These are phyloP conservation scores for Backusella psychrophila DNA, from an alignment of 192 early-diverging fungal species.

Conservation along the genomic window DNA sequence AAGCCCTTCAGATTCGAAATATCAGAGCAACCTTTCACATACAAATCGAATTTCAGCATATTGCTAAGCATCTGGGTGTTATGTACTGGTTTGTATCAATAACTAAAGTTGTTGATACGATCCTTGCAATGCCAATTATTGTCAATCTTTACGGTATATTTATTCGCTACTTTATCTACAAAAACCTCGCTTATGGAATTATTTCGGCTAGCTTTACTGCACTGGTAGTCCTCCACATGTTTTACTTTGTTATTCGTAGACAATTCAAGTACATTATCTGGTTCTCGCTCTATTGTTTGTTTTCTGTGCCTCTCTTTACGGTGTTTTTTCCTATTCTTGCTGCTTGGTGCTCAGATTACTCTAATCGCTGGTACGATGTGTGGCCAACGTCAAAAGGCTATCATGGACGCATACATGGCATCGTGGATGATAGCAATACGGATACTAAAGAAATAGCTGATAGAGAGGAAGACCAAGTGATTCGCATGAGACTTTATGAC, in stretches of 20 bases:
- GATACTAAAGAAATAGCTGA: slow-evolving; percentile 11
- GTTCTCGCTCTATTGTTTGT: slow-evolving; percentile 29
- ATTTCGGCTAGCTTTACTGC: slow-evolving; percentile 20
- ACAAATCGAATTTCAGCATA: slow-evolving; percentile 30
- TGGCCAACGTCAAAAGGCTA: slow-evolving; percentile 27
- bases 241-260: slow-evolving; percentile 29
- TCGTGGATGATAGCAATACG: slow-evolving; percentile 12
- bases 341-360: slow-evolving; percentile 22
- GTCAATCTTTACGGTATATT: slow-evolving; percentile 29
- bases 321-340: slow-evolving; percentile 37
- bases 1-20: slow-evolving; percentile 29
- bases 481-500: slow-evolving; percentile 21
- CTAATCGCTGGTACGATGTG: slow-evolving; percentile 37
- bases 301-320: slow-evolving; percentile 31
- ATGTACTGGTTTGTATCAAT: slow-evolving; percentile 29
- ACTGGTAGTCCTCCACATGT: slow-evolving; percentile 24
- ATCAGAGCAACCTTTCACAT: slow-evolving; percentile 34
- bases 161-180: slow-evolving; percentile 27
- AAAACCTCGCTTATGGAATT: slow-evolving; percentile 22
- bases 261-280: slow-evolving; percentile 39
- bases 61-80: slow-evolving; percentile 27
- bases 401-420: slow-evolving; percentile 28
- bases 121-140: slow-evolving; percentile 31
- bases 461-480: slow-evolving; percentile 8
- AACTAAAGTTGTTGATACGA: slow-evolving; percentile 30